Evolutionary conservation across 78 protist genomes (phyloP).

Genomic region (Dictyostelium capitatum): DNA sequence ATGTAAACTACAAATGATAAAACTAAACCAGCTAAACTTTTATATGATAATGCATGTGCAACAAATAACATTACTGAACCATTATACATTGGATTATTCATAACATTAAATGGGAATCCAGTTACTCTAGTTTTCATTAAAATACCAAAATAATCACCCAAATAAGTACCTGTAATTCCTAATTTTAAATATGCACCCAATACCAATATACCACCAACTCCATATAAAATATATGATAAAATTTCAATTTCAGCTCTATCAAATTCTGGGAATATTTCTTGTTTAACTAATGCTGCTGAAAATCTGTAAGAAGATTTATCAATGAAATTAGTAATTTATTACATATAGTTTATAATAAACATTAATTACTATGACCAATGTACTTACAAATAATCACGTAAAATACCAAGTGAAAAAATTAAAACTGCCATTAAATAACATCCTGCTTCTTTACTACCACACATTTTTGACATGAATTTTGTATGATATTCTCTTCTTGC

Average conservation of each 20-base stretch:
- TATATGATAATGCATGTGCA: conserved; percentile 62
- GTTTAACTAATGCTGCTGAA: conserved; percentile 50
- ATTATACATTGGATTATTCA: conserved; percentile 92
- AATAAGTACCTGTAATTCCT: conserved; percentile 94
- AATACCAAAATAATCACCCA: conserved; percentile 95
- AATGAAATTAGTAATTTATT: no score
- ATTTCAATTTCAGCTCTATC: background rate
- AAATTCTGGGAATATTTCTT: conserved; percentile 28
- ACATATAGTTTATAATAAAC: background rate
- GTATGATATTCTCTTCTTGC: conserved; percentile 81
- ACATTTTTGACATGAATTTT: conserved; percentile 40
- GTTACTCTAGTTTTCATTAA: conserved; percentile 87
- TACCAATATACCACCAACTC: conserved; percentile 82
- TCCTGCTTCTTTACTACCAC: conserved; percentile 55
- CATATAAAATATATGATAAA: conserved; percentile 16
- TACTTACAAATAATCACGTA: conserved; percentile 76
- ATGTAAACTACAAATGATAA: conserved; percentile 53
- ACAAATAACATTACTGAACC: conserved; percentile 89
- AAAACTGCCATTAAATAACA: conserved; percentile 81
- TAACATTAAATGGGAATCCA: conserved; percentile 93
- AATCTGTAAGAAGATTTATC: conserved; percentile 42
- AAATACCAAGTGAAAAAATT: conserved; percentile 57
- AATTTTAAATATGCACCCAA: conserved; percentile 65
- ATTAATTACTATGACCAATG: background rate
- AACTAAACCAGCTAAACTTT: conserved; percentile 77